phyloP scores from a whole-genome alignment of 192 early-diverging fungal species.

The Geranomyces michiganensis region DNA sequence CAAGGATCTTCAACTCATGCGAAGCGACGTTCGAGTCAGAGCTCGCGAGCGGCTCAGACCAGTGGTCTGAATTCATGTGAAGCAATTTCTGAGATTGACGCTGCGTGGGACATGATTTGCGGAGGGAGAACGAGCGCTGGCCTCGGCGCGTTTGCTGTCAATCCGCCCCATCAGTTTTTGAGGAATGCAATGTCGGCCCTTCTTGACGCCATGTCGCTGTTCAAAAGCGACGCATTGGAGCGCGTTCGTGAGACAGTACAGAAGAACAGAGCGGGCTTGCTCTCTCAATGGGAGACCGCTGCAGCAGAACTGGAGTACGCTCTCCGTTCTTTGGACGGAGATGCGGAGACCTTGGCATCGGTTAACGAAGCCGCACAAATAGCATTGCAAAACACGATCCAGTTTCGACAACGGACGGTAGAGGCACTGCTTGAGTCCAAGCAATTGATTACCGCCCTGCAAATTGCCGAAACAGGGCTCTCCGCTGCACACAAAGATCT shows the following conservation, averaged over 20 bases:
- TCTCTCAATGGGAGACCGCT: constrained; percentile 12
- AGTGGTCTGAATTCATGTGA: not conserved
- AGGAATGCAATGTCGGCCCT: constrained; percentile 3
- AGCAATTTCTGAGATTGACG: constrained; percentile 17
- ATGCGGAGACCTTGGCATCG: not conserved
- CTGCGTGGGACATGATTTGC: constrained; percentile 11
- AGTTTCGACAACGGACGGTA: not conserved
- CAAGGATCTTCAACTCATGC: not conserved
- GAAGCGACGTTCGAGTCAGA: not conserved
- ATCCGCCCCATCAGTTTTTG: constrained; percentile 22
- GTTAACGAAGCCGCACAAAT: constrained; percentile 4
- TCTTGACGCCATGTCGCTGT: constrained; percentile 4
- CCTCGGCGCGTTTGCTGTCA: not conserved
- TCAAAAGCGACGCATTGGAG: constrained; percentile 7
- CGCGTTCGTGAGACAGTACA: not conserved
- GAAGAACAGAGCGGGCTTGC: constrained; percentile 3
- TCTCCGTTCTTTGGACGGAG: not conserved
- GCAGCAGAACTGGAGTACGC: constrained; percentile 12
- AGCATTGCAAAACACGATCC: not conserved
- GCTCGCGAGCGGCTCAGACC: not conserved
- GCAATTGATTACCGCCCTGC: not conserved
- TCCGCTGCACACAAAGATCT: not conserved
- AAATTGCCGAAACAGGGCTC: constrained; percentile 3
- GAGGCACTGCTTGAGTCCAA: not conserved
- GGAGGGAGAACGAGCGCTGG: not conserved